Conservation (phyloP, 2,329 filamentous ascomycete genomes). For the Torrubiella hemipterigena region DNA sequence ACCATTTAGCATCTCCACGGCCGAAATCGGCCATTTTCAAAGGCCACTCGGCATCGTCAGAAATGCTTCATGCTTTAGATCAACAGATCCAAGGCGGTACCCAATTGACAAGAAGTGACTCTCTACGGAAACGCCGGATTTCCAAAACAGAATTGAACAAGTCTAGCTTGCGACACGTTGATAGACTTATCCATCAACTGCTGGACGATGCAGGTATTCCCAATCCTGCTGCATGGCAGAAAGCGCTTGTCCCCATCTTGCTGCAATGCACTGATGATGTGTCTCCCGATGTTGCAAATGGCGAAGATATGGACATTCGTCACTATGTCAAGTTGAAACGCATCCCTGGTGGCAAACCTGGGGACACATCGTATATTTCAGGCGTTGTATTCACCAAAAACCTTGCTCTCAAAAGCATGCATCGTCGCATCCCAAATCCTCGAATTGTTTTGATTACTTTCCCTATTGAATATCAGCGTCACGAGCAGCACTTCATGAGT, state of each 20-base stretch:
- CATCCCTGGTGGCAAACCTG: slow-evolving; percentile 78
- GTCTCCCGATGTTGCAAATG: slow-evolving; percentile 77
- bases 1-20: slow-evolving; percentile 63
- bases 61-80: slow-evolving; percentile 37
- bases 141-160: slow-evolving; percentile 76
- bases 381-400: slow-evolving; percentile 98
- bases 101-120: slow-evolving; percentile 63
- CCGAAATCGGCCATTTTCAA: slow-evolving; percentile 46
- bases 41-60: slow-evolving; percentile 38
- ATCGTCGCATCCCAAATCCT: slow-evolving; percentile 69
- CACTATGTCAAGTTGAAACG: slow-evolving; percentile 98
- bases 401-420: slow-evolving; percentile 91
- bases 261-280: slow-evolving; percentile 89
- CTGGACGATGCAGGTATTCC: slow-evolving; percentile 65
- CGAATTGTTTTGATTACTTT: slow-evolving; percentile 90
- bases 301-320: slow-evolving; percentile 92
- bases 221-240: slow-evolving; percentile 72
- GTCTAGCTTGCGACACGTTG: slow-evolving; percentile 80
- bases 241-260: slow-evolving; percentile 78
- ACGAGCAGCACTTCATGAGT: slow-evolving; percentile 88
- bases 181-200: slow-evolving; percentile 72
- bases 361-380: slow-evolving; percentile 92
- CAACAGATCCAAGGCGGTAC: slow-evolving; percentile 29
- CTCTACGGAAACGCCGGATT: slow-evolving; percentile 62
- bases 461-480: slow-evolving; percentile 87